phyloP scores from a whole-genome alignment of 805 yeast genomes.

The Lipomyces spencermartinsiae region DNA sequence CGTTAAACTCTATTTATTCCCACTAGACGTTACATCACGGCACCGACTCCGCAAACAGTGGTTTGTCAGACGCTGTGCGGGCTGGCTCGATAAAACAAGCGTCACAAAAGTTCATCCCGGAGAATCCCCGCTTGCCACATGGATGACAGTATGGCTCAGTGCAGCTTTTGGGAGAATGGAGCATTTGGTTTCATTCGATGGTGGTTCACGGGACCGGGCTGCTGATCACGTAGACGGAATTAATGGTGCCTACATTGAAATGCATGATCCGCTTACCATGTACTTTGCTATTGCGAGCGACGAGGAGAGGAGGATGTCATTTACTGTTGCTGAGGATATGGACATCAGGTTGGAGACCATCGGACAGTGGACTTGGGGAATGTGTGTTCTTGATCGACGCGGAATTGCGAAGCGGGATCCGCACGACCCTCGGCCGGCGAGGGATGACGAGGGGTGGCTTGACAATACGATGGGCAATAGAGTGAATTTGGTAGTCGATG shows the following conservation, averaged over 20 bases:
- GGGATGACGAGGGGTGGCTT: constrained; percentile 42
- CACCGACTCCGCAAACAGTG: constrained; percentile 42
- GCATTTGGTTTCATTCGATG: constrained; percentile 22
- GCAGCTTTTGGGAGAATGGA: constrained; percentile 41
- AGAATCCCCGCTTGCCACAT: constrained; percentile 45
- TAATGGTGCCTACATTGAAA: constrained; percentile 34
- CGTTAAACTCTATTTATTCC: constrained; percentile 46
- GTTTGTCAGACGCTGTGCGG: constrained; percentile 24
- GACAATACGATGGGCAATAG: constrained; percentile 39
- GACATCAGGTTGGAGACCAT: constrained; percentile 50
- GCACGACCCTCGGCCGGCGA: constrained; percentile 23
- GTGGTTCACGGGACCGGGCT: constrained; percentile 21
- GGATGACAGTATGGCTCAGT: constrained; percentile 48
- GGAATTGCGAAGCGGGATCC: constrained; percentile 40
- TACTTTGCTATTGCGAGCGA: constrained; percentile 44
- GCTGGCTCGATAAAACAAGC: constrained; percentile 19
- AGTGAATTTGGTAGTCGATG: constrained; percentile 36
- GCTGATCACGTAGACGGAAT: constrained; percentile 29
- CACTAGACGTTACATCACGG: constrained; percentile 49
- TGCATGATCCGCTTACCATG: constrained; percentile 52
- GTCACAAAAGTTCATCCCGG: constrained; percentile 15
- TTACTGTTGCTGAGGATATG: constrained; percentile 31
- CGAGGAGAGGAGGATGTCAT: constrained; percentile 18
- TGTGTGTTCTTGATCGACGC: constrained; percentile 48
- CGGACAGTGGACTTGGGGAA: constrained; percentile 51